Conservation (phyloP, 768 basidiomycete genomes). For the Lactarius akahatsu region DNA sequence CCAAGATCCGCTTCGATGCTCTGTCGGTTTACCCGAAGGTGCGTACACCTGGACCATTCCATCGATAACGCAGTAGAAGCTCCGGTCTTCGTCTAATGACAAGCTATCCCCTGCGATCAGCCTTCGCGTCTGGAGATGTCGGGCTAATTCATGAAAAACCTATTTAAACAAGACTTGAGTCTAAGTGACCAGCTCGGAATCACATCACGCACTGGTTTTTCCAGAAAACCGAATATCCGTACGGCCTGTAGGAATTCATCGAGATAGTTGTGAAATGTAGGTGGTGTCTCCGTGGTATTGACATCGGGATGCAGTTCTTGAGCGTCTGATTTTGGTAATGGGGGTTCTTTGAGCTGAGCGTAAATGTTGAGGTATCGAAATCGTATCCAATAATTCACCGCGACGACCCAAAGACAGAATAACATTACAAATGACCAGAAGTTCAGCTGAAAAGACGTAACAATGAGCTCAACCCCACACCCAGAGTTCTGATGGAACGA, state of each 20-base stretch:
- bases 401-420: conserved; percentile 63
- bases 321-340: conserved; percentile 77
- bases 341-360: conserved; percentile 75
- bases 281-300: conserved; percentile 66
- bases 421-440: conserved; percentile 89
- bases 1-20: conserved; percentile 57
- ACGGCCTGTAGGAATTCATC: conserved; percentile 97
- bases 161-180: conserved; percentile 32
- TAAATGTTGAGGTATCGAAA: conserved; percentile 77
- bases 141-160: conserved; percentile 96
- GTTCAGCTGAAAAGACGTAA: conserved; percentile 56
- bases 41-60: conserved; percentile 96
- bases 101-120: conserved; percentile 95
- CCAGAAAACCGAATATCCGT: conserved; percentile 94
- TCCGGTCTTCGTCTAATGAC: conserved; percentile 86
- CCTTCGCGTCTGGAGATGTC: conserved; percentile 93
- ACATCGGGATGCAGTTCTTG: conserved; percentile 92
- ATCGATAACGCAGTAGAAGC: conserved; percentile 97
- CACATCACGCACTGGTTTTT: conserved; percentile 78
- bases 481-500: conserved; percentile 12
- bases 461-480: conserved; percentile 1
- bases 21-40: conserved; percentile 54
- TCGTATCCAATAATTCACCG: conserved; percentile 81
- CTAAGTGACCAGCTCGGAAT: background rate
- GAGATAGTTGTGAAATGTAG: conserved; percentile 91